A percentile compares a stretch with the other conserved stretches of the same genome.
These are phyloP conservation scores for Hyparrhenia diplandra DNA, from an alignment of 176 grass and related monocot species.

Conservation along the genomic window DNA sequence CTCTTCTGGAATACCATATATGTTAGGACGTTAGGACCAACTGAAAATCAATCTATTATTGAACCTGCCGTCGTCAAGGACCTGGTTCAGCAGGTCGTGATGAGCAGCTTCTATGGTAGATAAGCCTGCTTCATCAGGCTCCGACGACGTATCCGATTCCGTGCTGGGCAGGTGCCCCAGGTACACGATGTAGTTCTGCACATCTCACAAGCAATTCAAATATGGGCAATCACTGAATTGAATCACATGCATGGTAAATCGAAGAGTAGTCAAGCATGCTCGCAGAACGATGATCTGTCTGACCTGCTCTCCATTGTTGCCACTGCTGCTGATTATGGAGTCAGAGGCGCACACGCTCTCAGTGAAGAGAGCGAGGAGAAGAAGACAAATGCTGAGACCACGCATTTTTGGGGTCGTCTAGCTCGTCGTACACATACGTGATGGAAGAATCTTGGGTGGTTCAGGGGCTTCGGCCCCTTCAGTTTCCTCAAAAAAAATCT, in stretches of 20 bases:
- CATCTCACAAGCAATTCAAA: background rate
- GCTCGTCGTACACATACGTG: background rate
- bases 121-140: background rate
- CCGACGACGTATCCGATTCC: background rate
- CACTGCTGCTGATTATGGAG: background rate
- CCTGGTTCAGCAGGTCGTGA: slow-evolving; percentile 12
- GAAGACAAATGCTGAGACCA: background rate
- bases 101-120: background rate
- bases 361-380: background rate
- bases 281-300: background rate
- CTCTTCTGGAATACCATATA: background rate
- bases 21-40: background rate
- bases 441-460: background rate
- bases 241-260: background rate
- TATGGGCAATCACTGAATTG: background rate
- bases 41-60: background rate
- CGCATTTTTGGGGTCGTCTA: background rate
- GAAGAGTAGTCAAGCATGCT: background rate
- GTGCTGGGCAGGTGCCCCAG: slow-evolving; percentile 7
- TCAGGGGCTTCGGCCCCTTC: too few relatives aligned
- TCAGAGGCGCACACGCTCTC: background rate
- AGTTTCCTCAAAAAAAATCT: too few relatives aligned
- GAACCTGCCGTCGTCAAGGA: slow-evolving; percentile 27
- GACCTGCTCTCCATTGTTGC: background rate
- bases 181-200: slow-evolving; percentile 41